Evolutionary conservation across 176 grass and related monocot genomes (phyloP).

Genomic region (Eleusine coracana): DNA sequence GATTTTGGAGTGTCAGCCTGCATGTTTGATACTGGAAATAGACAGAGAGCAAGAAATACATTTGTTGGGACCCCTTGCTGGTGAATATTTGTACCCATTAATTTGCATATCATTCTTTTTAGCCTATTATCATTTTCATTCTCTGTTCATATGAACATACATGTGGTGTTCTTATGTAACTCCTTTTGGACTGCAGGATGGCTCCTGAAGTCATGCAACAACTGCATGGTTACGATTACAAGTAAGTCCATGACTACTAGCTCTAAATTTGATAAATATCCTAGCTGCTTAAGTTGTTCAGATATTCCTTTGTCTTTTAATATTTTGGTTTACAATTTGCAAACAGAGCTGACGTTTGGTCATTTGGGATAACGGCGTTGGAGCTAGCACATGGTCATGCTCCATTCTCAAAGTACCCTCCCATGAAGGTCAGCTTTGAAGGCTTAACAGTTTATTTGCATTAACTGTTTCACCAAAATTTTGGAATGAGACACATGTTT

Average conservation of each 20-base stretch:
- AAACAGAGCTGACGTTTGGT: conserved; percentile 97
- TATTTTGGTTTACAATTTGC: conserved; percentile 21
- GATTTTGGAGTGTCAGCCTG: conserved; percentile 96
- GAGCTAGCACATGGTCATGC: conserved; percentile 97
- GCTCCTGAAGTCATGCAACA: conserved; percentile 99
- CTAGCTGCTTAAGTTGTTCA: conserved; percentile 20
- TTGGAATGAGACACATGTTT: conserved; percentile 18
- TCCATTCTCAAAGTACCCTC: conserved; percentile 96
- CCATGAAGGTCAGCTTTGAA: conserved; percentile 71
- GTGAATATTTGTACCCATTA: conserved; percentile 42
- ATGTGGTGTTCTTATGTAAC: conserved; percentile 29
- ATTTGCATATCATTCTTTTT: conserved; percentile 38
- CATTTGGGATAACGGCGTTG: conserved; percentile 96
- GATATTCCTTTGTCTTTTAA: conserved; percentile 1
- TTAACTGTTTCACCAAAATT: conserved; percentile 21
- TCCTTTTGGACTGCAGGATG: conserved; percentile 66
- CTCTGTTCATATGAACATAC: conserved; percentile 23
- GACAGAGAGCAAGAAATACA: conserved; percentile 90
- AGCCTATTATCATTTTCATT: conserved; percentile 24
- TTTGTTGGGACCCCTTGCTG: conserved; percentile 99
- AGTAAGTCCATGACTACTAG: conserved; percentile 56
- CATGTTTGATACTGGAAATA: conserved; percentile 98
- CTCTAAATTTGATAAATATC: conserved; percentile 33
- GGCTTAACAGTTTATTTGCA: conserved; percentile 2
- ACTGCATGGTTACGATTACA: conserved; percentile 98